These are phyloP conservation scores for Calycina marina DNA, from an alignment of 2,329 filamentous ascomycete genomes.

Conservation along the genomic window DNA sequence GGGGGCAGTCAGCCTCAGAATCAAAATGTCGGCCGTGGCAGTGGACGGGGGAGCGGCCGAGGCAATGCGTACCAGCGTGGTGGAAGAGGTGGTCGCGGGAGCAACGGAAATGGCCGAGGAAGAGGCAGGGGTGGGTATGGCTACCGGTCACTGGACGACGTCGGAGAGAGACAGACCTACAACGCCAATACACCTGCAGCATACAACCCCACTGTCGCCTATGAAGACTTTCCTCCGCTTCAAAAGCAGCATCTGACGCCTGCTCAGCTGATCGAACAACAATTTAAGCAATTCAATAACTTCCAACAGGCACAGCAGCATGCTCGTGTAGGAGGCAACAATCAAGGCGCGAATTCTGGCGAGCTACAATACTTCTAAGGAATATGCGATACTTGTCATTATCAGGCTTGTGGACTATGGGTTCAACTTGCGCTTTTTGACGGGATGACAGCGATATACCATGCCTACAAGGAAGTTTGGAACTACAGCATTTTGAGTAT, in stretches of 20 bases:
- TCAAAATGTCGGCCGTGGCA: slow-evolving; percentile 19
- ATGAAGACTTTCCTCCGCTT: slow-evolving; percentile 23
- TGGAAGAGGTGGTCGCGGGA: slow-evolving; percentile 11
- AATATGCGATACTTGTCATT: no score
- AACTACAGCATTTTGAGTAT: no score
- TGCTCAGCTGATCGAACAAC: slow-evolving; percentile 21
- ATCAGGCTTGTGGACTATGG: no score
- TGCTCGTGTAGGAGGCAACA: slow-evolving; percentile 9
- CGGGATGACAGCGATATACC: no score
- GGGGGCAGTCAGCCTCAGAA: slow-evolving; percentile 22
- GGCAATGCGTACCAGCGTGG: slow-evolving; percentile 14
- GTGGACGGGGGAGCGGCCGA: slow-evolving; percentile 22
- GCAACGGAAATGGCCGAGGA: slow-evolving; percentile 26
- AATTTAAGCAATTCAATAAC: slow-evolving; percentile 20
- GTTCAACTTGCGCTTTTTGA: no score
- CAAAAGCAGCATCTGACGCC: slow-evolving; percentile 22
- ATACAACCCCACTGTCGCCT: slow-evolving; percentile 20
- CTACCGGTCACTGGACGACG: slow-evolving; percentile 56
- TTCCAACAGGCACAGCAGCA: slow-evolving; percentile 19
- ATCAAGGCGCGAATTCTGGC: slow-evolving; percentile 9
- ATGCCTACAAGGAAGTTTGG: no score
- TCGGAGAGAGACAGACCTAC: slow-evolving; percentile 31
- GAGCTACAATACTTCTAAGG: slow-evolving; percentile 20
- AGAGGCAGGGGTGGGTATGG: slow-evolving; percentile 31
- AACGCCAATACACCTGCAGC: slow-evolving; percentile 21